Conservation (phyloP, 2,329 filamentous ascomycete species). For the Trichoderma atroviride region DNA sequence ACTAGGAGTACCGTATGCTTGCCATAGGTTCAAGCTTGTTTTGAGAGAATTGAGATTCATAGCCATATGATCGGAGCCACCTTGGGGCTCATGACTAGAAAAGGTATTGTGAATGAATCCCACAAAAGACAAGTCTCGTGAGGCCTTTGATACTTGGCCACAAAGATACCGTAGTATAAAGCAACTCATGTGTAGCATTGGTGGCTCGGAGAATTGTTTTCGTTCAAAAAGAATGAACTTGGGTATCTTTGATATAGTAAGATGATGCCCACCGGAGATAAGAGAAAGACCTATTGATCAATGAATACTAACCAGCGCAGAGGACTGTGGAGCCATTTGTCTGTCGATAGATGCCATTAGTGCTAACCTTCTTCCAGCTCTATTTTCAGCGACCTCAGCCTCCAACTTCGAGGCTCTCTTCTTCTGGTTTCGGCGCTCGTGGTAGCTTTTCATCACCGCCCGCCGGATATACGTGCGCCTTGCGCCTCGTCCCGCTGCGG, state of each 20-base stretch:
- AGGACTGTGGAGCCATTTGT: not conserved
- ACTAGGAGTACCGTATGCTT: not conserved
- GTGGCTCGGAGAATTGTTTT: not conserved
- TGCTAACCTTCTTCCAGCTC: not conserved
- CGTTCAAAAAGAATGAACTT: conserved; percentile 12
- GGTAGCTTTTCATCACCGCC: conserved; percentile 22
- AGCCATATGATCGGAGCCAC: not conserved
- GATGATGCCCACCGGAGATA: not conserved
- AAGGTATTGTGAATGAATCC: not conserved
- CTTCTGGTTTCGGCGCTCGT: conserved; percentile 14
- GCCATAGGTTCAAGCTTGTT: conserved; percentile 4
- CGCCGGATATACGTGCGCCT: conserved; percentile 20
- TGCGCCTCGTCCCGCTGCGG: conserved; percentile 1
- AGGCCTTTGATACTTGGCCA: conserved; percentile 17
- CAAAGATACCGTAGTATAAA: conserved; percentile 5
- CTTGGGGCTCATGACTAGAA: not conserved
- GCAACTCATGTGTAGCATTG: conserved; percentile 10
- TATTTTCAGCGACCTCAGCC: not conserved
- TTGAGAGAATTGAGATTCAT: not conserved
- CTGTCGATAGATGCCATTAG: not conserved
- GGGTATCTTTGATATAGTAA: conserved; percentile 2
- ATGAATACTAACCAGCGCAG: conserved; percentile 6
- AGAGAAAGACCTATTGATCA: not conserved
- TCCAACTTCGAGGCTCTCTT: not conserved
- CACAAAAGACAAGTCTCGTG: conserved; percentile 1